These are phyloP conservation scores for Aspergillus ochraceus DNA, from an alignment of 2,329 filamentous ascomycete species.

Conservation along the genomic window DNA sequence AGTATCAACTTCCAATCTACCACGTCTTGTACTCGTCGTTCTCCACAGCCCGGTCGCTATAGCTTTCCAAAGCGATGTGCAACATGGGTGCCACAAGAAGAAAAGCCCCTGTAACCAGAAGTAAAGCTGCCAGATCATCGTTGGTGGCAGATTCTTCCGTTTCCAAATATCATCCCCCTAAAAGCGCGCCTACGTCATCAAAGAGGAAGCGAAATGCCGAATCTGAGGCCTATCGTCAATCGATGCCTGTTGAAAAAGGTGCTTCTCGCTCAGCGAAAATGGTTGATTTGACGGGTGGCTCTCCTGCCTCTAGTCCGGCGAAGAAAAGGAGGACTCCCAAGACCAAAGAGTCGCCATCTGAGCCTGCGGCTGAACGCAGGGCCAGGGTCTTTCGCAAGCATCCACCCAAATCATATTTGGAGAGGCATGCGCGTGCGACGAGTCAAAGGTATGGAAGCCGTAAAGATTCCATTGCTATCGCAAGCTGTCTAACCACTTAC, in stretches of 20 bases:
- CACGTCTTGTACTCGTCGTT: background rate
- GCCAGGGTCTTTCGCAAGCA: constrained; percentile 41
- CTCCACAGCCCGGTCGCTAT: background rate
- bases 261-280: constrained; percentile 4
- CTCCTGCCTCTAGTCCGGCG: background rate
- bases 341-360: constrained; percentile 16
- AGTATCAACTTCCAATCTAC: background rate
- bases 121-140: background rate
- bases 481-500: constrained; percentile 2
- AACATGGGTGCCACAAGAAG: background rate
- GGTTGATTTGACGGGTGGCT: constrained; percentile 19
- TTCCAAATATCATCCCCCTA: too few species aligned
- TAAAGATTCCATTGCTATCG: background rate
- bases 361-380: constrained; percentile 36
- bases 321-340: constrained; percentile 15
- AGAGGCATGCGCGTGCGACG: constrained; percentile 50
- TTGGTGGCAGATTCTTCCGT: background rate
- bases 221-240: background rate
- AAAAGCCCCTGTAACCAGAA: background rate
- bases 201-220: constrained; percentile 19
- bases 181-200: background rate
- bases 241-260: constrained; percentile 3
- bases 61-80: background rate
- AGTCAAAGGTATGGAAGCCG: constrained; percentile 43
- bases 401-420: constrained; percentile 48